These are phyloP conservation scores for Eurotiales sp. DNA, from an alignment of 2,329 filamentous ascomycete genomes.

Conservation along the genomic window DNA sequence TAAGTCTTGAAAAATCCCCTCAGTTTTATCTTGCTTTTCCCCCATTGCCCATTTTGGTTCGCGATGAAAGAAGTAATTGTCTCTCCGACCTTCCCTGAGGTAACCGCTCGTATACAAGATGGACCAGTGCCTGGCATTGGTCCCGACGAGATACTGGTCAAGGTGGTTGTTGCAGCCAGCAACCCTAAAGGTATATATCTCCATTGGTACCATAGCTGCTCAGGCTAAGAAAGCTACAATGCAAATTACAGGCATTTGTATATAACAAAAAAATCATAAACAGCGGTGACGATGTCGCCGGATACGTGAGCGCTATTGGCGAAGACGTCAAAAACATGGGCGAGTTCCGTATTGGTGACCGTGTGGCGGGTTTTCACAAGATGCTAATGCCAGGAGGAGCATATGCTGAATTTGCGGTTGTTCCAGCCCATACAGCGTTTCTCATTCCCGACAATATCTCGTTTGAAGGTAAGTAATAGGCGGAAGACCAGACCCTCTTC, in stretches of 20 bases:
- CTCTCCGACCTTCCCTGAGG: not conserved
- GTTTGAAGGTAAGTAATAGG: conserved; percentile 57
- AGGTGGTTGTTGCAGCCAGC: conserved; percentile 2
- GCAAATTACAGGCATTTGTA: not conserved
- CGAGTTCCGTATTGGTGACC: too few relatives aligned
- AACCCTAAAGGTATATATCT: conserved; percentile 3
- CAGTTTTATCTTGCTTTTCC: too few relatives aligned
- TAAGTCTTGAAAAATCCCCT: too few relatives aligned
- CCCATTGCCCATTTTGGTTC: too few relatives aligned
- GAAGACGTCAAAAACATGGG: too few relatives aligned
- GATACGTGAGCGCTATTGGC: too few relatives aligned
- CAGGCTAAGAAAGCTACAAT: not conserved
- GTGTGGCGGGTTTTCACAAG: conserved; percentile 49
- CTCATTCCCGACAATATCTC: conserved; percentile 48
- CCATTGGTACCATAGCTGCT: not conserved
- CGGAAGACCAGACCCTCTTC: too few relatives aligned
- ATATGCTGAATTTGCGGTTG: conserved; percentile 56
- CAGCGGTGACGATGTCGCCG: too few relatives aligned
- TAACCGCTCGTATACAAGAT: not conserved
- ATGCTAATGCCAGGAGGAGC: conserved; percentile 50
- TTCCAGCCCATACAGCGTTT: conserved; percentile 52
- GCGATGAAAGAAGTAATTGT: conserved; percentile 6
- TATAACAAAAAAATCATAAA: not conserved
- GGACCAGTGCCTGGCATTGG: not conserved
- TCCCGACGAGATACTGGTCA: conserved; percentile 4